Conservation (phyloP, 176 grass and related monocot species). For the Oryza officinalis region DNA sequence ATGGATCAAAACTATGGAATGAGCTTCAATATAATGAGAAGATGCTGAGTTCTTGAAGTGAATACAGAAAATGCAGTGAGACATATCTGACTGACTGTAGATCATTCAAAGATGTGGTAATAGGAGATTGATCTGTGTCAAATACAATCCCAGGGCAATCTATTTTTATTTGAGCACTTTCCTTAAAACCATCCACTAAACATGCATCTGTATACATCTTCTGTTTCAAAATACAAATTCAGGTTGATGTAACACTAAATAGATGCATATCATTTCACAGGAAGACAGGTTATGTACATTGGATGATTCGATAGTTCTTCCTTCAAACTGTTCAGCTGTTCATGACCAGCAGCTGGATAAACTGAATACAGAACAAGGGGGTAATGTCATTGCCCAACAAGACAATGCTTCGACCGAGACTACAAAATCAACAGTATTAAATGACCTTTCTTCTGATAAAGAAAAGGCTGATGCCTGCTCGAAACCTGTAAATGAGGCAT, state of each 20-base stretch:
- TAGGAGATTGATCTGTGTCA: not conserved
- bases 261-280: conserved; percentile 53
- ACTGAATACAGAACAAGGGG: conserved; percentile 33
- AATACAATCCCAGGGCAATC: not conserved
- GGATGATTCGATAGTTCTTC: conserved; percentile 50
- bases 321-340: conserved; percentile 31
- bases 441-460: conserved; percentile 60
- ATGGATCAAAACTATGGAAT: not conserved
- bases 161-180: not conserved
- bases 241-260: conserved; percentile 32
- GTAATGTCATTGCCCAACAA: conserved; percentile 36
- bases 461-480: conserved; percentile 68
- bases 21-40: not conserved
- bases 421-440: conserved; percentile 61
- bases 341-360: conserved; percentile 32
- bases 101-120: not conserved
- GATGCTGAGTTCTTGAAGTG: not conserved
- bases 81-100: not conserved
- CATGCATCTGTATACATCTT: not conserved
- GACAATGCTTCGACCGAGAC: conserved; percentile 60
- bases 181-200: not conserved
- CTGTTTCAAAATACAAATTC: conserved; percentile 22
- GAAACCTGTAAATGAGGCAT: conserved; percentile 45
- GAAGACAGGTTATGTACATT: conserved; percentile 45
- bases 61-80: not conserved